Percentiles rank a stretch among this genome's conserved stretches.
Conservation (phyloP, 345 rosid species). For the Citrus sp. region DNA sequence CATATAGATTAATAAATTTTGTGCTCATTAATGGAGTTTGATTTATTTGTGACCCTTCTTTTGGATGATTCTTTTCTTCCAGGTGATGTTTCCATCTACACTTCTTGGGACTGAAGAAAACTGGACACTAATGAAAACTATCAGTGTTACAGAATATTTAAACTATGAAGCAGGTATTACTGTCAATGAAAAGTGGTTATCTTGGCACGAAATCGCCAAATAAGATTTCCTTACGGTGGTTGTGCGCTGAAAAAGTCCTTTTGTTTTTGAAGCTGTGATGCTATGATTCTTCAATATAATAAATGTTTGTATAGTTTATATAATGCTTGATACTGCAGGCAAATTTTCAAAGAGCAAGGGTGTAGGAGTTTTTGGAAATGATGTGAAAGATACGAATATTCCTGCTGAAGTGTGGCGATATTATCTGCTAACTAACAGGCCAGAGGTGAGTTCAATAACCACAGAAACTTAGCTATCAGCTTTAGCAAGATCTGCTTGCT, state of each 20-base stretch:
- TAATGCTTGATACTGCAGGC: conserved; percentile 43
- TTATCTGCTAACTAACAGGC: conserved; percentile 88
- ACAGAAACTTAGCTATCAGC: not conserved
- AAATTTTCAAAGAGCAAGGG: conserved; percentile 98
- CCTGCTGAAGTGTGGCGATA: conserved; percentile 99
- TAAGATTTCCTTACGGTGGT: not conserved
- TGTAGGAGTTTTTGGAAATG: conserved; percentile 96
- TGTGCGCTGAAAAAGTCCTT: not conserved
- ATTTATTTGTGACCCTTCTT: not conserved
- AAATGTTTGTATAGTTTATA: not conserved
- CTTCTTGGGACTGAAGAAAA: conserved; percentile 91
- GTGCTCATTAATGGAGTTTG: not conserved
- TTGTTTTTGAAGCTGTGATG: not conserved
- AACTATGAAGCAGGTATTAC: conserved; percentile 82
- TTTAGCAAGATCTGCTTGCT: not conserved
- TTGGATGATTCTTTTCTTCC: conserved; percentile 16
- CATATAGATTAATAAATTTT: not conserved
- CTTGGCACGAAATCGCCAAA: not conserved
- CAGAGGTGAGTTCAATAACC: conserved; percentile 56
- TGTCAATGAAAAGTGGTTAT: not conserved
- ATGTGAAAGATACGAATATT: conserved; percentile 83
- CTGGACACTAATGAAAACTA: conserved; percentile 96
- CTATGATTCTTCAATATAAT: not conserved
- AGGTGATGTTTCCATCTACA: conserved; percentile 97
- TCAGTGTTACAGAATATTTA: conserved; percentile 88